Conservation (phyloP, 148 eudicot species). For the Beta vulgaris region DNA sequence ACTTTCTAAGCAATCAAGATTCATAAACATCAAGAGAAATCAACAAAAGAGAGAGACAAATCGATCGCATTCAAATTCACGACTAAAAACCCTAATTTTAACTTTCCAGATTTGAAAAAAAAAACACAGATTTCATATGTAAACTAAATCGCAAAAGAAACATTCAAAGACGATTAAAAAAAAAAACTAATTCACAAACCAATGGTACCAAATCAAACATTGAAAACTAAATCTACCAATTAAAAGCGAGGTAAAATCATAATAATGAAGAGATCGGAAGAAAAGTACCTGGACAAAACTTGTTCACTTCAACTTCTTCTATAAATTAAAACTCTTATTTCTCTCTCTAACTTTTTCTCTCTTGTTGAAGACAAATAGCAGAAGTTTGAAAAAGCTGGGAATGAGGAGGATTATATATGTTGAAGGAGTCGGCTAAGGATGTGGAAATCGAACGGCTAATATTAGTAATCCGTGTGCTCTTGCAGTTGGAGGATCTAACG, state of each 20-base stretch:
- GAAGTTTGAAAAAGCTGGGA: conserved; percentile 5
- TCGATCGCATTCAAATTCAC: too few relatives aligned
- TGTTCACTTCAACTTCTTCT: neutral
- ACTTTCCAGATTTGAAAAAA: too few relatives aligned
- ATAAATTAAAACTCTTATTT: neutral
- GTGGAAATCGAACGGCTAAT: conserved; percentile 34
- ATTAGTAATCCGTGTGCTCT: conserved; percentile 39
- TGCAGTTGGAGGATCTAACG: conserved; percentile 36
- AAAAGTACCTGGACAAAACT: conserved; percentile 7
- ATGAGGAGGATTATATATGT: conserved; percentile 26
- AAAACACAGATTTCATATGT: too few relatives aligned
- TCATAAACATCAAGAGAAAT: too few relatives aligned
- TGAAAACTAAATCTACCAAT: neutral
- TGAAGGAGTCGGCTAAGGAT: neutral
- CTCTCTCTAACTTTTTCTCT: conserved; percentile 13
- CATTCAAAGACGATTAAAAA: too few relatives aligned
- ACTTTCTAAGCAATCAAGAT: too few relatives aligned
- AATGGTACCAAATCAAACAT: neutral
- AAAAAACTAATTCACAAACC: neutral
- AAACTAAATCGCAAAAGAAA: neutral
- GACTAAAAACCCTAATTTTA: too few relatives aligned
- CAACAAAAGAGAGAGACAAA: too few relatives aligned
- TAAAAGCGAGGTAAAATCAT: neutral
- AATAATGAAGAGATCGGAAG: neutral
- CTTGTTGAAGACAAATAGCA: neutral